Evolutionary conservation across 805 yeast genomes (phyloP), one percentile per base, ranked within the genome.

Genomic region (Ogataea philodendri): DNA sequence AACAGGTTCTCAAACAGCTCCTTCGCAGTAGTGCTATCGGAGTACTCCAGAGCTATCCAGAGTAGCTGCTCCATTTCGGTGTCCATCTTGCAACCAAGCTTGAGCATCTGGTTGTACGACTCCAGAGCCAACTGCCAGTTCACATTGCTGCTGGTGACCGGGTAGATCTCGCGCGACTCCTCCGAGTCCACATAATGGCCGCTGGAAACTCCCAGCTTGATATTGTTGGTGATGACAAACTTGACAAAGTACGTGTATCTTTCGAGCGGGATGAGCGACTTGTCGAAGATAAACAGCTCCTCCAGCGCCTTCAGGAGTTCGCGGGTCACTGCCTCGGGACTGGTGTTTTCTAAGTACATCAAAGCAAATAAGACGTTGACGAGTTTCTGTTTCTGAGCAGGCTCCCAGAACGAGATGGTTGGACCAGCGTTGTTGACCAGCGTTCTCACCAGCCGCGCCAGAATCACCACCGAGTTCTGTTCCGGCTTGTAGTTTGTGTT

Each of bases 391-490:
- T 58, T 63, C 42, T 54, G 37, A 4, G 41, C 35, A 2, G 39
- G 22, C 3, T 56, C 54, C 42, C 75, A 49, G 4, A 59, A 59
- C 4, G 47, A 44, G 9, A 74, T 51, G 38, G 67, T 70, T 2
- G 90, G 90, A 1, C 90, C 89, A 14, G 75, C 48, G 25, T 68
- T 66, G 40, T 70, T 70, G 15, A 78, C 60, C 5, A 80, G 38
- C 4, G 67, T 55, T 39, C 70, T 63, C 7, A 74, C 39, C 7
- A 75, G 62, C 29, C 69, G 65, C 0, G 69, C 64, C 7, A 78
- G 49, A 0, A 68, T 60, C 1, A 64, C 52, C 14, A 65, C 55
- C 0, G 84, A 72, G 23, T 77, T 55, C 15, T 48, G 45, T 20
- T 45, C 66, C 19, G 58, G 60, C 15, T 68, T 68, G 21, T 59